Base-by-base conservation (phyloP, 1,284 basidiomycete genomes). In the Golubevia sp. region DNA sequence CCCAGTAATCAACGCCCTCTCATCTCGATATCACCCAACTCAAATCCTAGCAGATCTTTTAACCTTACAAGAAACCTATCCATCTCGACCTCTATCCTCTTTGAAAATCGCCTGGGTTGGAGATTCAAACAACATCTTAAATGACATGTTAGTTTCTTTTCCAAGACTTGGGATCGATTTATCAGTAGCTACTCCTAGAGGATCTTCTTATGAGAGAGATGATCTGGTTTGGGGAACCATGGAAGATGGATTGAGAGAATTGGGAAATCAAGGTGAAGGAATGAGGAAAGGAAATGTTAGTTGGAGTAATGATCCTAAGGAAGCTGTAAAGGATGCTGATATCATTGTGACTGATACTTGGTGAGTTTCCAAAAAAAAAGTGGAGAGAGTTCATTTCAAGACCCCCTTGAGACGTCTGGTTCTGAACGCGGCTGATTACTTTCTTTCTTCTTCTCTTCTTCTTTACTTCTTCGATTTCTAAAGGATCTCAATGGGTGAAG, bases 401-500 rank as follows among this genome's bases (percentile, higher is more conserved):
- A 49, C 54, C 13, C 51, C 55, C 49, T 2, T 8, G 5, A 2
- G 25, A 49, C 26, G 44, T 6, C 21, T 63, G 13, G 50, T 49
- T 34, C 51, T 44, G 21, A 4, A 11, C 58, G 4, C 25, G 3
- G 23, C 24, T 18, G 21, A 44, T 18, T 18, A 8, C 21, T 2
- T 23, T 20, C 18, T 48, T 27, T 21, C 30, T 67, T 54, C 50
- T 20, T 24, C 11, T 58, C 15, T 18, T 20, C 24, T 8, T 23
- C 20, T 49, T 8, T 52, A 50, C 52, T 11, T 23, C 21, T 21
- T 58, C 11, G 21, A 26, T 53, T 23, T 26, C n/a, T n/a, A 7
- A 21, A 74, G 93, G 92, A 94, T 99, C 76, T 96, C 93, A 2
- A 99, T 99, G 96, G 97, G 96, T 26, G 94, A 97, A 85, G 97